phyloP scores from a whole-genome alignment of 2,329 filamentous ascomycete species.

The Fusarium metavorans region DNA sequence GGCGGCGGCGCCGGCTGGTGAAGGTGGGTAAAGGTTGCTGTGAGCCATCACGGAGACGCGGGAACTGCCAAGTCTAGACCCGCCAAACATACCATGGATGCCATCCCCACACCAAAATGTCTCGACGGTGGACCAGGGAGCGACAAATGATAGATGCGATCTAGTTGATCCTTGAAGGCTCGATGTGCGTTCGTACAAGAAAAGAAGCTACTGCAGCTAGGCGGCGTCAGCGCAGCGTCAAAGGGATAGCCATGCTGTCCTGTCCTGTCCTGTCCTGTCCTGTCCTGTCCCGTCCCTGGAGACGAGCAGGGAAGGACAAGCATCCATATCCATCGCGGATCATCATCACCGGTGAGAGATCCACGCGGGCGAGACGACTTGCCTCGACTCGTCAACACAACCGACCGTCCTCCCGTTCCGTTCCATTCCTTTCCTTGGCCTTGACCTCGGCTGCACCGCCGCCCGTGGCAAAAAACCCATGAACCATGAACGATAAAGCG shows the following conservation, averaged over 20 bases:
- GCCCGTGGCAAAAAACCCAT: conserved; percentile 8
- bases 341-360: conserved; percentile 4
- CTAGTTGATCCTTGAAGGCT: conserved; percentile 21
- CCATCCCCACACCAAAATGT: conserved; percentile 17
- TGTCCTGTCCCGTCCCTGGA: background rate
- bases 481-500: conserved; percentile 11
- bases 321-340: conserved; percentile 3
- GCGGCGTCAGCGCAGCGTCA: conserved; percentile 4
- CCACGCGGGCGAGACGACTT: conserved; percentile 12
- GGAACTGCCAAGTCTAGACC: conserved; percentile 24
- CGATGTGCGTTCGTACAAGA: conserved; percentile 22
- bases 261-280: background rate
- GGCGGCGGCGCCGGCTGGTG: background rate
- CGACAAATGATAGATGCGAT: conserved; percentile 32
- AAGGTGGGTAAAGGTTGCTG: background rate
- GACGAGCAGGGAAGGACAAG: background rate
- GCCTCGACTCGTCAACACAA: background rate
- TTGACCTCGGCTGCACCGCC: background rate
- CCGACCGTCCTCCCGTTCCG: background rate
- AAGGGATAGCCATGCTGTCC: conserved; percentile 6
- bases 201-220: conserved; percentile 27
- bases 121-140: conserved; percentile 12
- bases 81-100: conserved; percentile 7
- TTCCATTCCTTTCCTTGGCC: background rate
- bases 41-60: conserved; percentile 8